These are phyloP conservation scores for Beauveria scarabaeidicola DNA, from an alignment of 2,329 filamentous ascomycete species.

Conservation along the genomic window DNA sequence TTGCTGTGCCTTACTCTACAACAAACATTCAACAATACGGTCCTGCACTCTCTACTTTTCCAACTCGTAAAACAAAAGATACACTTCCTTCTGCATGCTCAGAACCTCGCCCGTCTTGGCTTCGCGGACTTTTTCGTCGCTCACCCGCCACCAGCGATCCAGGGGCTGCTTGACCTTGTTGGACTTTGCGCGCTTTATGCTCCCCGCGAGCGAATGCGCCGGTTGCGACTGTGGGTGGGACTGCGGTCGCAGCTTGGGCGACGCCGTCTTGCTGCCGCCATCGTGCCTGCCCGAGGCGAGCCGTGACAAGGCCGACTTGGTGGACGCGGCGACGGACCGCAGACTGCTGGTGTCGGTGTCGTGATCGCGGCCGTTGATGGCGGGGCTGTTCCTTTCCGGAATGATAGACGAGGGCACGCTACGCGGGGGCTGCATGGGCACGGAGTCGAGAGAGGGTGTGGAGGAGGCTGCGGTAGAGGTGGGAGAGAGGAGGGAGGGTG, in stretches of 20 bases:
- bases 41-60: slow-evolving; percentile 36
- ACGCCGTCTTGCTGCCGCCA: slow-evolving; percentile 18
- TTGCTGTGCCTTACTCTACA: background rate
- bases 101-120: slow-evolving; percentile 86
- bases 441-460: slow-evolving; percentile 30
- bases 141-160: slow-evolving; percentile 93
- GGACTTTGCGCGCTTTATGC: slow-evolving; percentile 27
- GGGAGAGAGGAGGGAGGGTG: slow-evolving; percentile 37
- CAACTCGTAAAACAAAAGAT: slow-evolving; percentile 91
- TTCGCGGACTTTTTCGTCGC: slow-evolving; percentile 93
- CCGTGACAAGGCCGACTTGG: slow-evolving; percentile 43
- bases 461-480: slow-evolving; percentile 27
- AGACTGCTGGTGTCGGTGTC: slow-evolving; percentile 44
- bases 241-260: slow-evolving; percentile 16
- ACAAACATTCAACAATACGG: background rate
- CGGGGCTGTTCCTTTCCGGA: slow-evolving; percentile 14
- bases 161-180: slow-evolving; percentile 49
- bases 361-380: slow-evolving; percentile 26
- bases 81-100: slow-evolving; percentile 91
- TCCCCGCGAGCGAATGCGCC: slow-evolving; percentile 13
- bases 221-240: background rate
- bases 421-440: slow-evolving; percentile 17
- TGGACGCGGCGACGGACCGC: slow-evolving; percentile 48
- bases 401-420: slow-evolving; percentile 23
- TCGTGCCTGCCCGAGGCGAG: slow-evolving; percentile 32